These are phyloP conservation scores for Henningerozyma blattae DNA, from an alignment of 805 yeast species.

Conservation along the genomic window DNA sequence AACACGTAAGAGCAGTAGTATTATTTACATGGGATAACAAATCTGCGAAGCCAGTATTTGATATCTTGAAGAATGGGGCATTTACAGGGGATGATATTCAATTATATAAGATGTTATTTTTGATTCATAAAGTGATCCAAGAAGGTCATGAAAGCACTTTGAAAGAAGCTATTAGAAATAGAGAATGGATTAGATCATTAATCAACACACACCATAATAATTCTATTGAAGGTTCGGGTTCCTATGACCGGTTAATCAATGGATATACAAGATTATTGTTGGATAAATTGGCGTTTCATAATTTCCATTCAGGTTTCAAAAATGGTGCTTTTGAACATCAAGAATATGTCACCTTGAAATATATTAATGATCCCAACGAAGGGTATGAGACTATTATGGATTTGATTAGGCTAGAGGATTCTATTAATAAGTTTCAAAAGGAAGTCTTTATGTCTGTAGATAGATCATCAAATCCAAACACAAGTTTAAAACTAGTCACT, in stretches of 20 bases:
- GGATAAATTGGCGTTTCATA: constrained; percentile 71
- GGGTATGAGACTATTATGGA: constrained; percentile 86
- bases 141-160: constrained; percentile 91
- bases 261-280: constrained; percentile 65
- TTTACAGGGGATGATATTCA: constrained; percentile 69
- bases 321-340: constrained; percentile 94
- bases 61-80: constrained; percentile 66
- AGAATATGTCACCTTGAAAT: constrained; percentile 78
- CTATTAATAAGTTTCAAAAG: constrained; percentile 66
- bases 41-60: constrained; percentile 76
- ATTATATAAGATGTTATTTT: constrained; percentile 72
- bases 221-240: too few relatives aligned
- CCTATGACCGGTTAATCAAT: constrained; percentile 60
- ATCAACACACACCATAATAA: constrained; percentile 40
- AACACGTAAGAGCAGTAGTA: constrained; percentile 91
- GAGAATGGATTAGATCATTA: constrained; percentile 66
- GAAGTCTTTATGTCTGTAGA: constrained; percentile 61
- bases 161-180: constrained; percentile 66
- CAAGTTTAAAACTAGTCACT: constrained; percentile 75
- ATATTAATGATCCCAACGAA: constrained; percentile 88
- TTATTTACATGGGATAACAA: constrained; percentile 95
- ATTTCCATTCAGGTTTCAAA: constrained; percentile 65
- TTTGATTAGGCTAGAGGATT: constrained; percentile 75
- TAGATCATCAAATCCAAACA: constrained; percentile 31
- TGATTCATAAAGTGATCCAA: constrained; percentile 85